These are phyloP conservation scores for Parsonsia alboflavescens DNA, from an alignment of 257 asterid species.

Conservation along the genomic window DNA sequence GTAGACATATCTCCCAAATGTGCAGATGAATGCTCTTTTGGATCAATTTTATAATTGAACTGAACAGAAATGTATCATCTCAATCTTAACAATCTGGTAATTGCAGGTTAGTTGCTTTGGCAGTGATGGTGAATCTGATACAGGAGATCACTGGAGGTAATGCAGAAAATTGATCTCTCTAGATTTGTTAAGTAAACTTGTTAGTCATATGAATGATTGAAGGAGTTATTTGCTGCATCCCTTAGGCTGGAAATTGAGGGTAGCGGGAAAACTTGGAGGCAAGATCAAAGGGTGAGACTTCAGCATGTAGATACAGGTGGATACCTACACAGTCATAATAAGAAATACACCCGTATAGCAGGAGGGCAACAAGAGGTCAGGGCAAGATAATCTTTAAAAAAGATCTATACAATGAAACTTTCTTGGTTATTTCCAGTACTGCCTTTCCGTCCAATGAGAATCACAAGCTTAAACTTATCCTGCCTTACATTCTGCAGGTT, in stretches of 20 bases:
- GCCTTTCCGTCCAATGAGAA: not conserved
- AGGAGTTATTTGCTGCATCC: not conserved
- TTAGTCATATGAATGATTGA: not conserved
- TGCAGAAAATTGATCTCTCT: not conserved
- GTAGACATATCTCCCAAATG: not conserved
- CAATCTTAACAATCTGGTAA: not conserved
- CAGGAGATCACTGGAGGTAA: constrained; percentile 94
- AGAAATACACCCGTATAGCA: constrained; percentile 92
- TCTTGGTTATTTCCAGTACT: not conserved
- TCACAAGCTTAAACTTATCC: not conserved
- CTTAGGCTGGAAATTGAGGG: constrained; percentile 90
- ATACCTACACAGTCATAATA: constrained; percentile 95
- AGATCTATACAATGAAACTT: not conserved
- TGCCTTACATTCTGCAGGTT: constrained; percentile 48
- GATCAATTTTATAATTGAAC: not conserved
- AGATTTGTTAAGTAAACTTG: not conserved
- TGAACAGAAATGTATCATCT: not conserved
- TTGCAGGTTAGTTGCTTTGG: constrained; percentile 97
- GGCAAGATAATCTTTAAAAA: not conserved
- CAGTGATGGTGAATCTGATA: constrained; percentile 72
- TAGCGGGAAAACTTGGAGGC: constrained; percentile 95
- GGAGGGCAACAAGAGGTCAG: constrained; percentile 99
- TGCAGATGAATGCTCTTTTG: not conserved
- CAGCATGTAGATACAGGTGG: constrained; percentile 83
- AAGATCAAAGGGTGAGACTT: constrained; percentile 91